Evolutionary conservation across 805 yeast species (phyloP), one percentile per base, ranked within the genome.

Genomic region (Hanseniaspora valbyensis): DNA sequence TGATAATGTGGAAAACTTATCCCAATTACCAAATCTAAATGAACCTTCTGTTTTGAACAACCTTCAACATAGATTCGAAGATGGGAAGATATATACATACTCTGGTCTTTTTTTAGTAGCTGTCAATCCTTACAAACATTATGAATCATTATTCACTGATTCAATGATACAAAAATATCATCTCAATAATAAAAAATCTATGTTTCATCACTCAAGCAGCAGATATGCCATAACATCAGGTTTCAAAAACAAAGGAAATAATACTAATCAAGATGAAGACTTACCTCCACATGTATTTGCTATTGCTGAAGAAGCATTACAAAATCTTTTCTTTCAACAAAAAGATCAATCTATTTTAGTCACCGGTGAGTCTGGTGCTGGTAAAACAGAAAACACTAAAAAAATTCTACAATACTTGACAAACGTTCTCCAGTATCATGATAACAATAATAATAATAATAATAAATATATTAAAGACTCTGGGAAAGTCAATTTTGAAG

Each of bases 331-430:
- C 12, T 70, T 74, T 12, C 80, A 83, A 55, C 72, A 69, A 45
- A 79, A 78, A 58, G 83, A 89, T 64, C 98, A 92, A 68, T 81
- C 94, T 12, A 87, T 92, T 50, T 70, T 92, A 44, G 96, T 92
- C n/a, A 92, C 98, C 0, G 99, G 99, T 56, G 99, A 92, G 63
- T 83, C 95, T 22, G 99, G 99, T 57, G 98, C 99, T 0, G 99
- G 99, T 49, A 92, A 92, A 63, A 92, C 99, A 0, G 98, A 92
- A 67, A 92, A 87, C 58, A 92, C 99, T 4, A 92, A 92, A 65
- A 88, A 84, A 61, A 88, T 92, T 50, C 82, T 92, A 53, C 96
- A 89, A 63, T 92, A 88, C 63, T 72, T 92, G 52, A 86, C 96
- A 0, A 79, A 86, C 7, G 80, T 86, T 25, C 78, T 94, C 58